Evolutionary conservation across 306 rosid genomes (phyloP).

Genomic region (Pyrus bretschneideri): DNA sequence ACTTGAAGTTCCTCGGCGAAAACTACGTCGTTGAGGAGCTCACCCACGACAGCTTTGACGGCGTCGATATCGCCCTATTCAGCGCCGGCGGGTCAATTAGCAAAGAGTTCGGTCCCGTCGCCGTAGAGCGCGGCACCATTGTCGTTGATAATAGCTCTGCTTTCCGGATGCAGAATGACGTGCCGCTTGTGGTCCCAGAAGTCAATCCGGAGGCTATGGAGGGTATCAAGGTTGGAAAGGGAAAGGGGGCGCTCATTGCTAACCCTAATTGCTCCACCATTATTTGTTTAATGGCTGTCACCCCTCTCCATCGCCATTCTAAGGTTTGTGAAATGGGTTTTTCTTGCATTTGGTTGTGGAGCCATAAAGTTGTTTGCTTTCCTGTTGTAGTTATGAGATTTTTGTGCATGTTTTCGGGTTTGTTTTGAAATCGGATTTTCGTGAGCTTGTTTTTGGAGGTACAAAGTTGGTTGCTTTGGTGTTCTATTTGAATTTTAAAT

Average conservation of each 20-base stretch:
- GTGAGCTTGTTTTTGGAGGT: neutral
- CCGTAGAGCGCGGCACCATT: constrained; percentile 64
- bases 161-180: constrained; percentile 74
- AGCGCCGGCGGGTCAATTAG: constrained; percentile 97
- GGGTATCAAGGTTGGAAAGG: constrained; percentile 56
- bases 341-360: neutral
- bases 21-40: constrained; percentile 77
- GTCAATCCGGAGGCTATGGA: constrained; percentile 93
- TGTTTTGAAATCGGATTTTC: neutral
- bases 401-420: neutral
- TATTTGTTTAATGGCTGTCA: constrained; percentile 90
- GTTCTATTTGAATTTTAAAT: neutral
- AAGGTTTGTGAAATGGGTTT: constrained; percentile 37
- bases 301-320: constrained; percentile 88
- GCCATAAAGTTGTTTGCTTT: neutral
- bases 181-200: constrained; percentile 91
- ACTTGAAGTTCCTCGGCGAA: constrained; percentile 39
- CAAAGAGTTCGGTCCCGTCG: constrained; percentile 75
- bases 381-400: neutral
- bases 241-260: constrained; percentile 82
- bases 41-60: constrained; percentile 70
- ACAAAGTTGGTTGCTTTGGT: neutral
- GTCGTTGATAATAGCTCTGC: constrained; percentile 97
- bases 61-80: constrained; percentile 85
- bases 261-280: constrained; percentile 98